Percentiles rank a stretch among this genome's conserved stretches.
Evolutionary conservation across 148 eudicot species (phyloP).

Genomic region (Vaccinium darrowii): DNA sequence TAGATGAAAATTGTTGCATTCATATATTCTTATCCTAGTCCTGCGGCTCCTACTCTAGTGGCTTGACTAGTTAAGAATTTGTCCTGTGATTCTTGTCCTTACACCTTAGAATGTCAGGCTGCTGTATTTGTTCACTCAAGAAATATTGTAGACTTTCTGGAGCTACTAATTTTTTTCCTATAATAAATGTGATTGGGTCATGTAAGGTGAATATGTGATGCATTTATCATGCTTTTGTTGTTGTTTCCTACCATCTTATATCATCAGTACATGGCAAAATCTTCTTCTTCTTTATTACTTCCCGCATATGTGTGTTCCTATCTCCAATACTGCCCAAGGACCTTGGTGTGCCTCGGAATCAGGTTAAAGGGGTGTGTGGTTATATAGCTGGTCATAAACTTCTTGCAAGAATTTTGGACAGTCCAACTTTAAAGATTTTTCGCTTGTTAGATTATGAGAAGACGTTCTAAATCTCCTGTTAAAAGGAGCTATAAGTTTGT

Average conservation of each 20-base stretch:
- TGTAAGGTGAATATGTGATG: too few relatives aligned
- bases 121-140: neutral
- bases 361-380: neutral
- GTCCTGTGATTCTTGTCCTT: neutral
- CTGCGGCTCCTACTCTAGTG: neutral
- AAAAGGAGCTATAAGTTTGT: neutral
- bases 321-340: neutral
- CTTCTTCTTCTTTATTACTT: too few relatives aligned
- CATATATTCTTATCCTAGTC: neutral
- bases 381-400: too few relatives aligned
- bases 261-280: too few relatives aligned
- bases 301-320: constrained; percentile 1
- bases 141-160: neutral
- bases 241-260: too few relatives aligned
- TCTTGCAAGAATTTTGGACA: neutral
- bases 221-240: too few relatives aligned
- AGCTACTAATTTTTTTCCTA: neutral
- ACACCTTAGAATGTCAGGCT: neutral
- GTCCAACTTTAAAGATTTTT: neutral
- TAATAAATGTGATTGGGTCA: too few relatives aligned
- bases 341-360: neutral
- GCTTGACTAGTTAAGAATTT: neutral
- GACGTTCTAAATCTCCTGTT: neutral
- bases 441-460: neutral
- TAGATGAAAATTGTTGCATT: neutral